These are phyloP conservation scores for Tetrahymena elliotti DNA, from an alignment of 73 alveolate genomes.

Conservation along the genomic window DNA sequence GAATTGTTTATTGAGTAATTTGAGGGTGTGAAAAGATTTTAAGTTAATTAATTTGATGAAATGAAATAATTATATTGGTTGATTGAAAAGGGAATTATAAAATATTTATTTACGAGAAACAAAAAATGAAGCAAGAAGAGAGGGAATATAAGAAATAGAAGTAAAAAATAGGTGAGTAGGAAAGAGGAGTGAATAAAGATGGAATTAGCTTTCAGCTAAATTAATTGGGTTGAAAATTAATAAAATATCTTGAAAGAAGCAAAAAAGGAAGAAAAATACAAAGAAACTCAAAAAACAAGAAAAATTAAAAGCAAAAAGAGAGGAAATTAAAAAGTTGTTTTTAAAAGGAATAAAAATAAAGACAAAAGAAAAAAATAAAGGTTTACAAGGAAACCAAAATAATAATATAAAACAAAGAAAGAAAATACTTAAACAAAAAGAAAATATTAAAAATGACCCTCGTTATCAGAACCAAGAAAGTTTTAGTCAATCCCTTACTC, in stretches of 20 bases:
- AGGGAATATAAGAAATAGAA: neutral
- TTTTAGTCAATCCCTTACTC: slow-evolving; percentile 62
- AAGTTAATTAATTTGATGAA: neutral
- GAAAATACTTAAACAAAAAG: neutral
- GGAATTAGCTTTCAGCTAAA: neutral
- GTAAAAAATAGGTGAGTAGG: neutral
- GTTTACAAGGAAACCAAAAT: neutral
- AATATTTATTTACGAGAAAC: neutral
- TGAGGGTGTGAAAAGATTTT: neutral
- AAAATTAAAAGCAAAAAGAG: neutral
- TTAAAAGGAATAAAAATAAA: neutral
- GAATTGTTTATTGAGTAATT: neutral
- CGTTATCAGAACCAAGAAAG: slow-evolving; percentile 54
- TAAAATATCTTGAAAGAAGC: neutral
- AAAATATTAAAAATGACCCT: slow-evolving; percentile 17
- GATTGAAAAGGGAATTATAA: neutral
- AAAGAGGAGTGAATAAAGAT: neutral
- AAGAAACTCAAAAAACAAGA: neutral
- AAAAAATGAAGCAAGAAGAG: neutral
- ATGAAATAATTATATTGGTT: neutral
- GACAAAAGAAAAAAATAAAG: neutral
- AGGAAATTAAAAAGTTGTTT: neutral
- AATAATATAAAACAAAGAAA: neutral
- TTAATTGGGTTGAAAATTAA: neutral
- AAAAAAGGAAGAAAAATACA: neutral